Conservation (phyloP, 2,329 filamentous ascomycete genomes). For the Monosporascus sp. region DNA sequence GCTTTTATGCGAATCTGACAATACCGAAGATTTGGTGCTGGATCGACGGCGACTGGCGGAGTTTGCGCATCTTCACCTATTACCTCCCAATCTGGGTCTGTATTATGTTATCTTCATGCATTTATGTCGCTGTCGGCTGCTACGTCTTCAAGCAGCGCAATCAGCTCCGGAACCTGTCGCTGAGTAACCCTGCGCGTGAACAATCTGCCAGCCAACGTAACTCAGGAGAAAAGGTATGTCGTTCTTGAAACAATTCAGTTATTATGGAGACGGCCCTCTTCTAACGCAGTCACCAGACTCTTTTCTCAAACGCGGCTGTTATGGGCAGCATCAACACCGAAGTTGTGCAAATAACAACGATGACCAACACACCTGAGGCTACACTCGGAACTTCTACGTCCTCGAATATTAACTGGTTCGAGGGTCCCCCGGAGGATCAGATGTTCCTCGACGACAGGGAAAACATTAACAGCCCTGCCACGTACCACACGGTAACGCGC, state of each 20-base stretch:
- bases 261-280: too few relatives aligned
- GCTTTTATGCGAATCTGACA: constrained; percentile 5
- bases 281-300: constrained; percentile 13
- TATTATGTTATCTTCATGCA: constrained; percentile 47
- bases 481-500: constrained; percentile 22
- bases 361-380: constrained; percentile 12
- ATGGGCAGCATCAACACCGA: constrained; percentile 27
- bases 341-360: constrained; percentile 24
- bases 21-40: constrained; percentile 53
- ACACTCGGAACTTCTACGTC: constrained; percentile 4
- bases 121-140: constrained; percentile 53
- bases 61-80: constrained; percentile 55
- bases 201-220: constrained; percentile 14
- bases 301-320: constrained; percentile 24
- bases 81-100: constrained; percentile 58
- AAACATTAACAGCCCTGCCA: constrained; percentile 11
- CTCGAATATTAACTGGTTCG: constrained; percentile 22
- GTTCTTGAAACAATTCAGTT: too few relatives aligned
- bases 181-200: constrained; percentile 33
- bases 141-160: constrained; percentile 56
- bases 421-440: constrained; percentile 18
- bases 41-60: constrained; percentile 50
- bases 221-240: constrained; percentile 26
- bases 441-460: constrained; percentile 1
- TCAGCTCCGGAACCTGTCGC: constrained; percentile 40